These are phyloP conservation scores for Pulchroboletus neoregius DNA, from an alignment of 1,284 basidiomycete species.

Conservation along the genomic window DNA sequence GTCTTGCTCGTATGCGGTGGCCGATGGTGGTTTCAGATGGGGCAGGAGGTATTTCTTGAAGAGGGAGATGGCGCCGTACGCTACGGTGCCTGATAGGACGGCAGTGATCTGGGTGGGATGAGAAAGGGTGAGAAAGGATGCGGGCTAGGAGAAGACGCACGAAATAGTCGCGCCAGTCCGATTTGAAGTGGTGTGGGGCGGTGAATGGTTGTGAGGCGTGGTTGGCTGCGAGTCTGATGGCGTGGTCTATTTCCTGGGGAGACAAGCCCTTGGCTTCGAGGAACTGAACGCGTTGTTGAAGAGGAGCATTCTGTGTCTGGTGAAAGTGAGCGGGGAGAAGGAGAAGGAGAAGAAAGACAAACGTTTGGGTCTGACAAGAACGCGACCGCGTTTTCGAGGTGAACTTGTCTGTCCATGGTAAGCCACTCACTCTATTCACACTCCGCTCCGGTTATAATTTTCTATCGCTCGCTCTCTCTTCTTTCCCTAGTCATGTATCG, in stretches of 20 bases:
- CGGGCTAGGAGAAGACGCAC: slow-evolving; percentile 44
- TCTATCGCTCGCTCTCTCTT: slow-evolving; percentile 5
- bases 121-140: slow-evolving; percentile 27
- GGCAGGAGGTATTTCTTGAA: slow-evolving; percentile 94
- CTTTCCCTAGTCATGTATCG: slow-evolving; percentile 39
- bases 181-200: slow-evolving; percentile 46
- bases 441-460: slow-evolving; percentile 21
- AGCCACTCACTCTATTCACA: slow-evolving; percentile 35
- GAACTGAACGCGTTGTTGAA: slow-evolving; percentile 88
- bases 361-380: slow-evolving; percentile 78
- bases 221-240: slow-evolving; percentile 60
- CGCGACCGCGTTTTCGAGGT: slow-evolving; percentile 74
- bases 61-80: slow-evolving; percentile 84
- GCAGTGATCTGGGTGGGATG: slow-evolving; percentile 75
- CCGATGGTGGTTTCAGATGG: slow-evolving; percentile 85
- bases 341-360: not conserved
- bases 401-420: slow-evolving; percentile 60
- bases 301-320: slow-evolving; percentile 70
- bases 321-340: not conserved
- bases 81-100: slow-evolving; percentile 84
- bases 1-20: slow-evolving; percentile 88
- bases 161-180: slow-evolving; percentile 96
- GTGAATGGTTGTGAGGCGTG: slow-evolving; percentile 35
- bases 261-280: slow-evolving; percentile 92
- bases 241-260: slow-evolving; percentile 82